Conservation (phyloP, 2,329 filamentous ascomycete species). For the Immersiporthe knoxdaviesiana region DNA sequence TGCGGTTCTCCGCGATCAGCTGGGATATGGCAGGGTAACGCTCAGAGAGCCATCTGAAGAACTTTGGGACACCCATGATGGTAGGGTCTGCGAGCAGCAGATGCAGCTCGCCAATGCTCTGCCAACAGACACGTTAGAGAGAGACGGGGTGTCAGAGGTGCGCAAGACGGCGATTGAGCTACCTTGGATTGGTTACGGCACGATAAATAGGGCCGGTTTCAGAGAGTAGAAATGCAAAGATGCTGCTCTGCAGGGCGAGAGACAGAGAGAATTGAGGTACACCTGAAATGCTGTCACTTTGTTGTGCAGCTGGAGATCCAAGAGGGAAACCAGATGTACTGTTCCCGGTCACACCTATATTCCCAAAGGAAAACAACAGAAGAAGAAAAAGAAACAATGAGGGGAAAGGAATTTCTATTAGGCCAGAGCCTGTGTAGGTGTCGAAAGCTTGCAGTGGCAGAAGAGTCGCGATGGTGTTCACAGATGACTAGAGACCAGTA, state of each 20-base stretch:
- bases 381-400: neutral
- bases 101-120: conserved; percentile 10
- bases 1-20: conserved; percentile 97
- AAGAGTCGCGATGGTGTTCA: neutral
- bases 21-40: conserved; percentile 98
- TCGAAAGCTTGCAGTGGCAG: neutral
- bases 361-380: conserved; percentile 4
- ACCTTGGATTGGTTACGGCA: conserved; percentile 16
- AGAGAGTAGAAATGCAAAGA: conserved; percentile 24
- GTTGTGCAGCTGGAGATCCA: neutral
- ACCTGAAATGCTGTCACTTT: neutral
- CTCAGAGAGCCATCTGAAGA: conserved; percentile 99
- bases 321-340: neutral
- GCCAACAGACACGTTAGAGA: neutral
- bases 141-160: neutral
- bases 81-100: conserved; percentile 29
- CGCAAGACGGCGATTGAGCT: conserved; percentile 3
- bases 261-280: conserved; percentile 1
- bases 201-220: conserved; percentile 28
- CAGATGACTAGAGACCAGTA: neutral
- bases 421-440: conserved; percentile 1
- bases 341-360: neutral
- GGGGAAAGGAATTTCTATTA: neutral
- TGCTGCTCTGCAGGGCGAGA: neutral
- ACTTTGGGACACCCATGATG: conserved; percentile 69